Conservation (phyloP, 2,329 filamentous ascomycete genomes). For the Penicillium sp. region DNA sequence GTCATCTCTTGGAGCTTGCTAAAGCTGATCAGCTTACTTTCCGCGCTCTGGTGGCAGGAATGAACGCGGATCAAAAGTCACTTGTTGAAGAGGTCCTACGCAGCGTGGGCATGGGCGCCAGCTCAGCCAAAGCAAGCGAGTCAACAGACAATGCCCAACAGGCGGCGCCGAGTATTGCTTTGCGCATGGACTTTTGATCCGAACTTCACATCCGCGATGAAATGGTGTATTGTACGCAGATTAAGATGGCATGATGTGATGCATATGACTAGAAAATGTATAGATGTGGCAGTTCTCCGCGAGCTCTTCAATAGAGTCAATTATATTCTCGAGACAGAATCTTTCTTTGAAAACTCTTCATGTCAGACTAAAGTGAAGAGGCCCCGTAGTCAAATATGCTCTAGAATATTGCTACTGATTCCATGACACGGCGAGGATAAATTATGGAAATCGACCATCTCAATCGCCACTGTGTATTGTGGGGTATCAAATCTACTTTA, state of each 20-base stretch:
- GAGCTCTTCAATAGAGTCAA: too few species aligned
- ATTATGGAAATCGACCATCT: too few species aligned
- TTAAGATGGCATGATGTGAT: conserved; percentile 12
- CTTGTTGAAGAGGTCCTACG: conserved; percentile 75
- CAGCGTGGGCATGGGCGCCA: conserved; percentile 51
- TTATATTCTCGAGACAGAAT: too few species aligned
- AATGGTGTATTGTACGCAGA: neutral
- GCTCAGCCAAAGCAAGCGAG: conserved; percentile 36
- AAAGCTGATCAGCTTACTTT: conserved; percentile 68
- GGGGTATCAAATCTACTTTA: too few species aligned
- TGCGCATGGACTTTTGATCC: conserved; percentile 83
- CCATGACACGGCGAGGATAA: too few species aligned
- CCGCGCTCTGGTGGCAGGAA: conserved; percentile 62
- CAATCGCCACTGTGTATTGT: too few species aligned
- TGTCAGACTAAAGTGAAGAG: too few species aligned
- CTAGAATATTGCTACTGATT: too few species aligned
- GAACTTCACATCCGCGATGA: neutral
- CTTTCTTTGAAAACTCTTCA: too few species aligned
- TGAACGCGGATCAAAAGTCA: conserved; percentile 64
- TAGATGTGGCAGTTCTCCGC: neutral
- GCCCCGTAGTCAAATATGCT: too few species aligned
- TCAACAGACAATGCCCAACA: conserved; percentile 49
- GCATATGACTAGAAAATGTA: conserved; percentile 6
- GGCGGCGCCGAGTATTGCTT: conserved; percentile 70
- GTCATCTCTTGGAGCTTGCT: conserved; percentile 72